Evolutionary conservation across 2,329 filamentous ascomycete species (phyloP).

Genomic region (Clarireedia homoeocarpa): DNA sequence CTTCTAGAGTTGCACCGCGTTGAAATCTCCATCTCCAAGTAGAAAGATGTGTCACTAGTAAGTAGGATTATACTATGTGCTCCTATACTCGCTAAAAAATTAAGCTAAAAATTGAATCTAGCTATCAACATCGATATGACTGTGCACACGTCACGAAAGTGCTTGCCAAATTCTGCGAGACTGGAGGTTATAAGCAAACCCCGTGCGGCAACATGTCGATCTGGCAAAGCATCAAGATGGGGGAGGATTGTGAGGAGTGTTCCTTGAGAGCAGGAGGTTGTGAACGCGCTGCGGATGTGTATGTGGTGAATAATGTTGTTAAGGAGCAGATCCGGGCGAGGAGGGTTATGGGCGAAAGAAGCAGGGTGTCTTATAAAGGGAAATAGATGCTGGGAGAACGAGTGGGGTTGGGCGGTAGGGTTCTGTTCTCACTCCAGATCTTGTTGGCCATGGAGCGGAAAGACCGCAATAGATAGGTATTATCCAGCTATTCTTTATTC

Average conservation of each 20-base stretch:
- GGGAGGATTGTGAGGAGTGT: slow-evolving; percentile 25
- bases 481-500: too few species aligned
- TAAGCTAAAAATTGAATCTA: slow-evolving; percentile 14
- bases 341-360: too few species aligned
- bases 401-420: too few species aligned
- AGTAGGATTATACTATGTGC: neutral
- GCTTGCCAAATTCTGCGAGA: slow-evolving; percentile 23
- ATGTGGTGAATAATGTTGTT: too few species aligned
- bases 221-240: slow-evolving; percentile 26
- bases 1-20: neutral
- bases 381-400: too few species aligned
- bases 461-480: too few species aligned
- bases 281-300: too few species aligned
- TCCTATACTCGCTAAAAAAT: neutral
- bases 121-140: slow-evolving; percentile 25
- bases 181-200: slow-evolving; percentile 24
- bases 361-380: too few species aligned
- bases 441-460: too few species aligned
- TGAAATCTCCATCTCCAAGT: neutral
- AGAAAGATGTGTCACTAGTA: slow-evolving; percentile 5
- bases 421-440: too few species aligned
- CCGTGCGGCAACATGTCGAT: slow-evolving; percentile 24
- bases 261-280: too few species aligned
- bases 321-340: too few species aligned
- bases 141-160: slow-evolving; percentile 25